phyloP scores from a whole-genome alignment of 208 protist genomes.

The Zelonia costaricensis region DNA sequence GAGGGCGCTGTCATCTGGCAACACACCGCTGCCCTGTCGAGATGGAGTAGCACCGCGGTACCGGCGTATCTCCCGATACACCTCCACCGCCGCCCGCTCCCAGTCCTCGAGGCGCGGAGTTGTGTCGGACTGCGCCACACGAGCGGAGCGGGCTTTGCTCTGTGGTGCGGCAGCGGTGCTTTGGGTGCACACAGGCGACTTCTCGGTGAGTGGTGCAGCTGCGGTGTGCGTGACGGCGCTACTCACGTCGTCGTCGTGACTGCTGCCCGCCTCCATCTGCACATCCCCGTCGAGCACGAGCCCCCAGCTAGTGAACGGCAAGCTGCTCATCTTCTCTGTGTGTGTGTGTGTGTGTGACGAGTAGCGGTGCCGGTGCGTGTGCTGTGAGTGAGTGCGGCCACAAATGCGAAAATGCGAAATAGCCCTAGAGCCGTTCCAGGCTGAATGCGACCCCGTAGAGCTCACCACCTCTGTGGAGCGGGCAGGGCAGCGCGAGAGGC shows the following conservation, averaged over 20 bases:
- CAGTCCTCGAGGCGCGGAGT: slow-evolving; percentile 8
- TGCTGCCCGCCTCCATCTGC: neutral
- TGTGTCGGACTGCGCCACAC: neutral
- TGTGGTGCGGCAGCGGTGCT: too few species aligned
- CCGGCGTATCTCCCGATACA: slow-evolving; percentile 14
- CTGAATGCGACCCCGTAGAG: too few species aligned
- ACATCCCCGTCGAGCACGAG: slow-evolving; percentile 13
- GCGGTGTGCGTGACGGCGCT: neutral
- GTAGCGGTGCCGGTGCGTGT: neutral
- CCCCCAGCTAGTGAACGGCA: slow-evolving; percentile 1
- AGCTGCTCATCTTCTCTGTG: neutral
- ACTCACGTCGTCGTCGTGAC: too few species aligned
- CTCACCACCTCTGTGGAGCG: too few species aligned
- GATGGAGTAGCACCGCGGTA: neutral
- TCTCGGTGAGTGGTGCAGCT: neutral
- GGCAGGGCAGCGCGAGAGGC: too few species aligned
- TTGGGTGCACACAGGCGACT: neutral
- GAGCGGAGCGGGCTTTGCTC: neutral
- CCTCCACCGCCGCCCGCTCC: slow-evolving; percentile 6
- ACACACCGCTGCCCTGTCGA: neutral
- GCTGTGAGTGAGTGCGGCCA: neutral
- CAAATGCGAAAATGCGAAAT: neutral
- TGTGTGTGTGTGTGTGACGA: neutral
- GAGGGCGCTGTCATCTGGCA: neutral
- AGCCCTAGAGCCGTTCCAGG: too few species aligned